phyloP scores from a whole-genome alignment of 257 asterid species.

The Penstemon newberryi region DNA sequence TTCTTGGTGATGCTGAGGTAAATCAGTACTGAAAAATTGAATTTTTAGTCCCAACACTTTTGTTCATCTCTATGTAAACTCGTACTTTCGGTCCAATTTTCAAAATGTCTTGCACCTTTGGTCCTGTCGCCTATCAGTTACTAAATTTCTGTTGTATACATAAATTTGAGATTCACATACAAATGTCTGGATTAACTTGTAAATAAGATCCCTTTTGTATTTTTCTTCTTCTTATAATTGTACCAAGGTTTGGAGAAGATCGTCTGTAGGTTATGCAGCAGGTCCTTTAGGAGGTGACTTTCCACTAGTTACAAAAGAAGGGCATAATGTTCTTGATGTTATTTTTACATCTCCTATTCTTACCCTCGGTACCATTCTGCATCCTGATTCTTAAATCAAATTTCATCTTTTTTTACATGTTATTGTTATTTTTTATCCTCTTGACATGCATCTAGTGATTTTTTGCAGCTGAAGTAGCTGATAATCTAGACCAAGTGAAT shows the following conservation, averaged over 20 bases:
- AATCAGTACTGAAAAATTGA: not conserved
- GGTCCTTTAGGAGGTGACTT: constrained; percentile 69
- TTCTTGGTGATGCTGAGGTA: constrained; percentile 90
- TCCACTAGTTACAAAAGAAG: constrained; percentile 70
- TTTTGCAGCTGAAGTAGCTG: constrained; percentile 62
- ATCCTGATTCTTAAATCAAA: not conserved
- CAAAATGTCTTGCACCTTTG: not conserved
- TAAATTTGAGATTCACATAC: constrained; percentile 4
- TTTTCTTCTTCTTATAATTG: not conserved
- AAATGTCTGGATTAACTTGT: not conserved
- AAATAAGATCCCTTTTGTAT: not conserved
- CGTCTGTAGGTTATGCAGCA: constrained; percentile 61
- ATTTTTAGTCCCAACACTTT: not conserved
- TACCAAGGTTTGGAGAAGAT: constrained; percentile 71
- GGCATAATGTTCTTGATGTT: constrained; percentile 66
- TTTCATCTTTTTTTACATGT: constrained; percentile 20
- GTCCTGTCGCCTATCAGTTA: not conserved
- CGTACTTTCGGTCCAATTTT: not conserved
- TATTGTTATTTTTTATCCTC: not conserved
- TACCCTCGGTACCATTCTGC: constrained; percentile 55
- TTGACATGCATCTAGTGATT: constrained; percentile 5
- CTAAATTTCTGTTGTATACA: not conserved
- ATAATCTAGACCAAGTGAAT: constrained; percentile 52
- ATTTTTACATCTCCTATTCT: constrained; percentile 70
- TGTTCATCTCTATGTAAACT: too few relatives aligned